These are phyloP conservation scores for Vinca minor DNA, from an alignment of 257 asterid species.

Conservation along the genomic window DNA sequence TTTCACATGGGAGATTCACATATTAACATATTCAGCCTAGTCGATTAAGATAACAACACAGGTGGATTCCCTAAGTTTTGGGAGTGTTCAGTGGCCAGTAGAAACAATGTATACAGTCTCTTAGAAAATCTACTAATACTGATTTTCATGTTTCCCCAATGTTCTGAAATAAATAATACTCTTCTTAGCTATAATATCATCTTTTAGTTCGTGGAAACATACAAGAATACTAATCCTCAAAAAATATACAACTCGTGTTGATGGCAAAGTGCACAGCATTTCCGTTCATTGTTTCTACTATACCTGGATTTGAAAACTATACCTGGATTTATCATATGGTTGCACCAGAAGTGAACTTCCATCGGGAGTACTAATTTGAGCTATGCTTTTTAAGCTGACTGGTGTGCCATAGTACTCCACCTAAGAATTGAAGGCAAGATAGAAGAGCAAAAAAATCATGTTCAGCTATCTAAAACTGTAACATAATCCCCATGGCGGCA, in stretches of 20 bases:
- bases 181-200: no score
- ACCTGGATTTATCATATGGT: conserved; percentile 98
- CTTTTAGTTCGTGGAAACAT: no score
- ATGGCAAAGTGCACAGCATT: no score
- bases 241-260: no score
- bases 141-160: background rate
- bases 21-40: background rate
- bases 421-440: conserved; percentile 25
- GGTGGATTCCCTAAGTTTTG: background rate
- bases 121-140: background rate
- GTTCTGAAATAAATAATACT: no score
- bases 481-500: background rate
- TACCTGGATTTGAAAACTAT: conserved; percentile 1
- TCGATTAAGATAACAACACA: background rate
- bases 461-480: background rate
- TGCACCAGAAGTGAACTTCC: conserved; percentile 77
- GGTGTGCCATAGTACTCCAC: conserved; percentile 92
- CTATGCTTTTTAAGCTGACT: conserved; percentile 75
- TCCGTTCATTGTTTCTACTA: no score
- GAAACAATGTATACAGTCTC: background rate
- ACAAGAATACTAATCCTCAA: no score
- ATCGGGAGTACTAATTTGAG: conserved; percentile 88
- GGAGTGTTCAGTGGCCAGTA: background rate
- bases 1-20: background rate
- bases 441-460: background rate